Conservation (phyloP, 2,329 filamentous ascomycete species). For the Monosporascus sp. region DNA sequence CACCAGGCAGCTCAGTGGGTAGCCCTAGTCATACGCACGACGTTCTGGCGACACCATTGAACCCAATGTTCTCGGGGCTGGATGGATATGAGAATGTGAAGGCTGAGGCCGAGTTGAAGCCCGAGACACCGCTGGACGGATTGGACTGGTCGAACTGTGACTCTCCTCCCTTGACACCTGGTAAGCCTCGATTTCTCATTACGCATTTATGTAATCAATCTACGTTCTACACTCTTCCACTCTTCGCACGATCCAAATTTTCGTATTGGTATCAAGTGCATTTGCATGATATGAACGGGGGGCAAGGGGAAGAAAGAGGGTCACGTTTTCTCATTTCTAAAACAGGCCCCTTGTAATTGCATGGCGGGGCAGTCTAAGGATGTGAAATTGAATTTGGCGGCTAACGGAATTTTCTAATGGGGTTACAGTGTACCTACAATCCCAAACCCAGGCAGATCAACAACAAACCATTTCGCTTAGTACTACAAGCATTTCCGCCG, state of each 20-base stretch:
- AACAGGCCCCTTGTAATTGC: neutral
- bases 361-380: constrained; percentile 6
- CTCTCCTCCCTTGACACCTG: constrained; percentile 85
- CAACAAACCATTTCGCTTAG: constrained; percentile 51
- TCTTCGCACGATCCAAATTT: neutral
- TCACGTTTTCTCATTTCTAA: neutral
- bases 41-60: constrained; percentile 74
- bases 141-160: constrained; percentile 71
- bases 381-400: constrained; percentile 7
- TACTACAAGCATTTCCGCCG: constrained; percentile 51
- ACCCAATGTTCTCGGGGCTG: constrained; percentile 69
- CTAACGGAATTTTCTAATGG: constrained; percentile 15
- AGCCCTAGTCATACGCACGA: constrained; percentile 72
- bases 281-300: neutral
- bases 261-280: neutral
- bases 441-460: constrained; percentile 37
- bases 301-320: neutral
- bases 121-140: constrained; percentile 66
- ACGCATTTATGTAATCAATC: constrained; percentile 1
- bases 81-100: constrained; percentile 64
- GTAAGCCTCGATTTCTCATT: constrained; percentile 51
- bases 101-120: constrained; percentile 64
- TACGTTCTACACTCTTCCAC: neutral
- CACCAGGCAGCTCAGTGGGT: constrained; percentile 76
- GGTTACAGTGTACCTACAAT: constrained; percentile 25